Base-by-base conservation (phyloP, 2,329 filamentous ascomycete species). In the Ceratocystis cubensis region DNA sequence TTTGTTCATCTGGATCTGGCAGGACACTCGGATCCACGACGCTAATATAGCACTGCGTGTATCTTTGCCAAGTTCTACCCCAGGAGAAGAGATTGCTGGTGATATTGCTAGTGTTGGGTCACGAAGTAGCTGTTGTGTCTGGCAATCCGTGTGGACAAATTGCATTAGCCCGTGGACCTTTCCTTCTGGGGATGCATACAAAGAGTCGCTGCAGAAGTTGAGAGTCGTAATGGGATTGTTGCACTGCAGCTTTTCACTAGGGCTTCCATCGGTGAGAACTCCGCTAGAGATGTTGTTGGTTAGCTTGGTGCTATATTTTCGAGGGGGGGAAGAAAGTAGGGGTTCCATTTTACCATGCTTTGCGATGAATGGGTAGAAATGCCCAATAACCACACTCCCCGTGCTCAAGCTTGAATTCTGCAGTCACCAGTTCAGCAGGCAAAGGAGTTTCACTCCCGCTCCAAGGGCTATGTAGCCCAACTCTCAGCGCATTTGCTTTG, bases 381-480 rank as follows among this genome's bases (percentile, higher is more conserved):
- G 66, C 46, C 66, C 62, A 67, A 15, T 67, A 67, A 45, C 66
- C 66, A 53, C 66, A 67, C 53, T 44, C 64, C 17, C 56, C 62
- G 45, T 41, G 61, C 45, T 46, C 20, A n/a, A 67, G 53, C 4
- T 61, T 57, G 53, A 65, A 61, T 20, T 45, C 10, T 8, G 63
- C 37, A 5, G 46, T 15, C 1, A 63, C 64, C 5, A 67, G 45
- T 22, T 67, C 64, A 41, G 66, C 66, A 25, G 45, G 37, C 41
- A 56, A 33, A 3, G 61, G 20, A 6, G 28, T 33, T 22, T 67
- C 66, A 44, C 61, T 64, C 8, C 62, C 62, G 6, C 53, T 63
- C 66, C 66, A 67, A 8, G 62, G 66, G 17, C 37, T 56, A 20
- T 28, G 20, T 5, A 67, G 6, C 3, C 61, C 66, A 13, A 48